Percentiles rank a stretch among this genome's conserved stretches.
These are phyloP conservation scores for Aspergillus fumigatus DNA, from an alignment of 2,329 filamentous ascomycete genomes.

Conservation along the genomic window DNA sequence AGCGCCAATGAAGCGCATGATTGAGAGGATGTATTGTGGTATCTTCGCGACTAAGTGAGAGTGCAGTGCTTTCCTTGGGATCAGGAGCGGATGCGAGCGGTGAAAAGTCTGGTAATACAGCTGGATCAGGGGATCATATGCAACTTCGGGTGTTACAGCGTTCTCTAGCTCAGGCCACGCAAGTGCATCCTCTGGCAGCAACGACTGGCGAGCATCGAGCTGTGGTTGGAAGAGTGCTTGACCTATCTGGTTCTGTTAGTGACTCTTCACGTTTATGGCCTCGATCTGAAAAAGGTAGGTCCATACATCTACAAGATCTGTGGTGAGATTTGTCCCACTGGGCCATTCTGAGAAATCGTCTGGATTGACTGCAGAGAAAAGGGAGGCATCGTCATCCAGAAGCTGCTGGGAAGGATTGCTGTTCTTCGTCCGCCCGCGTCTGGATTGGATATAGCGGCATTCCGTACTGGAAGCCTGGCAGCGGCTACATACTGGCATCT, in stretches of 20 bases:
- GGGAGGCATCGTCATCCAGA: slow-evolving; percentile 7
- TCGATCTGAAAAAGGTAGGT: not conserved
- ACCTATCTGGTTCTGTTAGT: slow-evolving; percentile 7
- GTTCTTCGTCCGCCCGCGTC: slow-evolving; percentile 31
- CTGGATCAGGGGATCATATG: slow-evolving; percentile 32
- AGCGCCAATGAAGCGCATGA: slow-evolving; percentile 49
- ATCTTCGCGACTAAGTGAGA: slow-evolving; percentile 28
- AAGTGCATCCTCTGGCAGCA: slow-evolving; percentile 6
- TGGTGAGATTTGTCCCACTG: slow-evolving; percentile 5
- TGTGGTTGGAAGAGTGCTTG: slow-evolving; percentile 8
- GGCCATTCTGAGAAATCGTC: slow-evolving; percentile 14
- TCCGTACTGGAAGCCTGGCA: slow-evolving; percentile 39
- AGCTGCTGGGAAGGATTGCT: not conserved
- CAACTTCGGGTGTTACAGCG: slow-evolving; percentile 7
- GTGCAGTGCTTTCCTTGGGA: slow-evolving; percentile 37
- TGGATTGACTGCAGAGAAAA: slow-evolving; percentile 1
- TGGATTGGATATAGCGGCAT: slow-evolving; percentile 46
- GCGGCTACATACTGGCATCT: slow-evolving; percentile 38
- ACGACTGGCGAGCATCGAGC: slow-evolving; percentile 1
- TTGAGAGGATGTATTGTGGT: slow-evolving; percentile 40
- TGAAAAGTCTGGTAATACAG: slow-evolving; percentile 51
- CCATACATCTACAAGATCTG: slow-evolving; percentile 10
- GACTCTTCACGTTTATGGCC: not conserved
- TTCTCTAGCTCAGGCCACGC: slow-evolving; percentile 1
- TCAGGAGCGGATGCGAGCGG: slow-evolving; percentile 47